These are phyloP conservation scores for Ustilago nuda DNA, from an alignment of 1,284 basidiomycete species.

Conservation along the genomic window DNA sequence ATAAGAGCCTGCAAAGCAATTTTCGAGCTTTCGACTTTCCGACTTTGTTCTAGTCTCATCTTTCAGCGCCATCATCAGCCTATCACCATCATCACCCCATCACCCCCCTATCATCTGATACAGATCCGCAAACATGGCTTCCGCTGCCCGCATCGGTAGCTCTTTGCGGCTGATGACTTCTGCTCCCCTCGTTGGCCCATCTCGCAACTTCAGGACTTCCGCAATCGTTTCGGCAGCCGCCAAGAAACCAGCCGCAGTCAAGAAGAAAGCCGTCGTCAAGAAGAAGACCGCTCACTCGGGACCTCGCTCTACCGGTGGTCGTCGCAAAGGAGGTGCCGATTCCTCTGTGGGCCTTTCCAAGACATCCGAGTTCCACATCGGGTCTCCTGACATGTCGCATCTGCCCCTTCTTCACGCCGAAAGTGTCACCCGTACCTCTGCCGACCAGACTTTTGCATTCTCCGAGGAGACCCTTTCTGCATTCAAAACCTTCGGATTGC, in stretches of 20 bases:
- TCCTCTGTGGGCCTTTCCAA: conserved; percentile 46
- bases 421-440: conserved; percentile 35
- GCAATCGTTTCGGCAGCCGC: conserved; percentile 36
- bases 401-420: conserved; percentile 52
- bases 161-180: conserved; percentile 20
- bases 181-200: conserved; percentile 9
- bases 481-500: conserved; percentile 56
- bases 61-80: background rate
- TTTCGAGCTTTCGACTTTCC: conserved; percentile 18
- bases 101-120: background rate
- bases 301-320: conserved; percentile 54
- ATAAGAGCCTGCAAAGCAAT: conserved; percentile 10
- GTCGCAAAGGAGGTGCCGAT: conserved; percentile 59
- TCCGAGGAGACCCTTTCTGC: conserved; percentile 47
- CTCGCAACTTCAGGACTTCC: conserved; percentile 27
- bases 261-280: conserved; percentile 62
- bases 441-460: conserved; percentile 55
- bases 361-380: conserved; percentile 48
- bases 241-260: conserved; percentile 51
- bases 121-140: conserved; percentile 22
- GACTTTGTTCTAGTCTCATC: conserved; percentile 12
- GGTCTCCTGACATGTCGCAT: conserved; percentile 57
- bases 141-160: conserved; percentile 24
- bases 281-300: conserved; percentile 49
- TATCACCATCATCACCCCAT: background rate